Evolutionary conservation across 2,329 filamentous ascomycete species (phyloP), one percentile per base, ranked within the genome.

Genomic region (Kalaharituber pfeilii): DNA sequence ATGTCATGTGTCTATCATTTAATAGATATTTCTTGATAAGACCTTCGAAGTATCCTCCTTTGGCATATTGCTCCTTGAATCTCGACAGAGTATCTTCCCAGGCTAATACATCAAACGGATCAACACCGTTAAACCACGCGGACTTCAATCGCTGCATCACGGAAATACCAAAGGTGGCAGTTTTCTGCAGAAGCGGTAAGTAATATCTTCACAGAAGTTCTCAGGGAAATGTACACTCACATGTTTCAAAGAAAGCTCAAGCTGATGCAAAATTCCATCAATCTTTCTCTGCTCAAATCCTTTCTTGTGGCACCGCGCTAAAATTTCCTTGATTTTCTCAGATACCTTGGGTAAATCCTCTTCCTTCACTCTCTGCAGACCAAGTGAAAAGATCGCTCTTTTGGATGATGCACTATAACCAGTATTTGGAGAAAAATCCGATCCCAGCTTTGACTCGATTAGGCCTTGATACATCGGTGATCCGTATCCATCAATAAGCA

Each of bases 61-160:
- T 73, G 1, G 80, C 79, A 61, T 89, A 81, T 63, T 80, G 78
- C 1, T 75, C 70, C 69, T 94, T 83, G 69, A 98, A 98, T 5
- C 80, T 80, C 25, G 81, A 73, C 2, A 96, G 81, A 0, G 86
- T 86, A 44, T 91, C 83, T 63, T 94, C 91, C 86, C 88, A 96
- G 1, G 86, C 83, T 30, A 98, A 72, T 11, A 85, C 81, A 60
- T 94, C 81, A 68, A 96, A 93, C 0, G 91, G 89, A 66, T 96
- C 86, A 2, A 87, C 80, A 4, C 89, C 91, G 55, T 91, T 93
- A 69, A 98, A 96, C 91, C 91, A 98, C 56, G 84, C 82, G 1
- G 86, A 83, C 66, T 94, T 85, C 6, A 95, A 75, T 42, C 89
- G 80, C 62, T 94, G 86, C 68, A 98, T 79, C 52, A 96, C 77